Base-by-base conservation (phyloP, 1,139 yeast species). In the Yamadazyma dendronema region DNA sequence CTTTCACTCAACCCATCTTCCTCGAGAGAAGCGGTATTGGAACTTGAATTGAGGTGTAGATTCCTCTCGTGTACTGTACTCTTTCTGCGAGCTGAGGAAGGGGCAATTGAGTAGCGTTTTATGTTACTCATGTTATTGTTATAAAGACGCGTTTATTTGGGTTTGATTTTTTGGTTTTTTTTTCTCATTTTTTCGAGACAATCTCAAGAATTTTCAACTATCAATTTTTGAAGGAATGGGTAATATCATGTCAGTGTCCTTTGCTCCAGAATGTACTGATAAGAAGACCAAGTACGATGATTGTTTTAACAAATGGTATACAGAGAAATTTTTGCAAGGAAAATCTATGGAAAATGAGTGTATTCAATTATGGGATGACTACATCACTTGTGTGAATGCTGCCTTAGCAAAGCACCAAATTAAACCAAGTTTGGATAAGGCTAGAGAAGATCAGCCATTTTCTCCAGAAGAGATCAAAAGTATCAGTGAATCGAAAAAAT, bases 241-340 rank as follows among this genome's bases (percentile, higher is more conserved):
- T 40, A 83, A 81, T 63, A 67, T 72, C 42, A 84, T 90, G 95
- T 89, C 97, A 17, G 83, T 86, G 8, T 88, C 96, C 43, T 86
- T 92, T 71, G 97, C 97, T 30, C 96, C 97, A 16, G 97, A 92
- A 65, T 92, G 98, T 62, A 88, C 95, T 16, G 85, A 81, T 28
- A 77, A 84, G 45, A 92, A 92, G 61, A 79, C 79, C 49, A 77
- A 80, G 51, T 92, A 92, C 57, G 97, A 92, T 56, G 84, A 83
- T 54, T 92, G 98, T 60, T 92, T 92, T 67, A 89, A 88, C 62
- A 76, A 76, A 49, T 92, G 97, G 97, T 92, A 92, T 59, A 81
- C 94, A n/a, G 97, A 90, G 52, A 85, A 84, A 61, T 84, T 84
- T 53, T 67, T 84, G 44, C 77, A 81, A 52, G 90, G 90, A 17